Evolutionary conservation across 2,329 filamentous ascomycete species (phyloP).

Genomic region (Pestalotiopsis sp.): DNA sequence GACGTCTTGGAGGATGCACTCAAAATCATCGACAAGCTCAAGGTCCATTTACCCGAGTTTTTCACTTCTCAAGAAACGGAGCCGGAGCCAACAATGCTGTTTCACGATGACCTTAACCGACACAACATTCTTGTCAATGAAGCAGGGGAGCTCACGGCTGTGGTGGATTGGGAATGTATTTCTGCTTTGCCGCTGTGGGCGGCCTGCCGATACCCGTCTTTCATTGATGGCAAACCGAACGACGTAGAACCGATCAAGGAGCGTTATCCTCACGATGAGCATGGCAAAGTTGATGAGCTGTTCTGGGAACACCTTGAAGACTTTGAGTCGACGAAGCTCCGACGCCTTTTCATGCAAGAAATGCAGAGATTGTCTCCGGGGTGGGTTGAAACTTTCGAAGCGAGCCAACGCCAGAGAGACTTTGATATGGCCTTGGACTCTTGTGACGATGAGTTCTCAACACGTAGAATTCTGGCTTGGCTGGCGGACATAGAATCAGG

Average conservation of each 20-base stretch:
- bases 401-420: slow-evolving; percentile 7
- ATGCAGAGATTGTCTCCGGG: background rate
- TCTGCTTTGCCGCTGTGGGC: slow-evolving; percentile 42
- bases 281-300: slow-evolving; percentile 5
- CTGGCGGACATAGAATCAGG: slow-evolving; percentile 7
- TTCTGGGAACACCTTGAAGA: slow-evolving; percentile 9
- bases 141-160: slow-evolving; percentile 34
- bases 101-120: slow-evolving; percentile 38
- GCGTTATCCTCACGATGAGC: background rate
- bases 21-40: background rate
- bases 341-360: background rate
- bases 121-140: slow-evolving; percentile 44
- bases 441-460: slow-evolving; percentile 10
- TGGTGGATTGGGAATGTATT: slow-evolving; percentile 47
- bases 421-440: slow-evolving; percentile 7
- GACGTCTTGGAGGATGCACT: background rate
- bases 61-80: background rate
- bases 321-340: slow-evolving; percentile 7
- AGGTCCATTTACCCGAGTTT: background rate
- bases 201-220: slow-evolving; percentile 21
- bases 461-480: background rate
- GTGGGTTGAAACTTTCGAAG: background rate
- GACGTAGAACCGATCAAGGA: slow-evolving; percentile 3
- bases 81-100: slow-evolving; percentile 35
- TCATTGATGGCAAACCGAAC: slow-evolving; percentile 4